These are phyloP conservation scores for Metschnikowia similis DNA, from an alignment of 805 yeast genomes.

Conservation along the genomic window DNA sequence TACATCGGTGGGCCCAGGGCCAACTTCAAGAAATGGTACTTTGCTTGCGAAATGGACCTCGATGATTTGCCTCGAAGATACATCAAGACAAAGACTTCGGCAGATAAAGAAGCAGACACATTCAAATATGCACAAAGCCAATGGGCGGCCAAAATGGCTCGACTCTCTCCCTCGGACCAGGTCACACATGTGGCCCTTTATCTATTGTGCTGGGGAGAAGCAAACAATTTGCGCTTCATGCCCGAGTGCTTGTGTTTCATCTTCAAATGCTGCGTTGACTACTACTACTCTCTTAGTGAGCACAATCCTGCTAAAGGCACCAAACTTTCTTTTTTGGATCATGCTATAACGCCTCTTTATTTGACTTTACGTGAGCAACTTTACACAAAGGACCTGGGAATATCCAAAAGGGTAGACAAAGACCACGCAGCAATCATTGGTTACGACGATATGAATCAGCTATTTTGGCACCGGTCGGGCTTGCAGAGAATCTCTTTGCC, in stretches of 20 bases:
- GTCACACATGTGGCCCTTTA: slow-evolving; percentile 64
- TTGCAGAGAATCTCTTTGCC: slow-evolving; percentile 51
- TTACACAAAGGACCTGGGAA: slow-evolving; percentile 42
- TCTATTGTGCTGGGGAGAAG: slow-evolving; percentile 84
- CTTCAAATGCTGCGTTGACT: slow-evolving; percentile 74
- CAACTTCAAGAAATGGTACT: slow-evolving; percentile 72
- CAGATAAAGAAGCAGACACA: background rate
- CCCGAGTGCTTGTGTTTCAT: slow-evolving; percentile 87
- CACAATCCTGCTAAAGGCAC: slow-evolving; percentile 22
- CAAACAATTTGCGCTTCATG: slow-evolving; percentile 79
- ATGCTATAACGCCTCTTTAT: slow-evolving; percentile 71
- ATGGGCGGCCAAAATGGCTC: slow-evolving; percentile 51
- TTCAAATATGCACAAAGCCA: slow-evolving; percentile 33
- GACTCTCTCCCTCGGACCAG: slow-evolving; percentile 49
- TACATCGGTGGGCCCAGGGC: slow-evolving; percentile 70
- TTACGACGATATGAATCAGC: slow-evolving; percentile 85
- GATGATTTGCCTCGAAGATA: slow-evolving; percentile 20
- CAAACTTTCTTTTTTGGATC: slow-evolving; percentile 48
- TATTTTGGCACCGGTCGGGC: slow-evolving; percentile 79
- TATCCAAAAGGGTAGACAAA: slow-evolving; percentile 45
- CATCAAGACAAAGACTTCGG: slow-evolving; percentile 5
- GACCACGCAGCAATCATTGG: slow-evolving; percentile 74
- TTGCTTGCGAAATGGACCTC: slow-evolving; percentile 66
- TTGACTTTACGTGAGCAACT: slow-evolving; percentile 53
- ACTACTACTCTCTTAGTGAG: slow-evolving; percentile 46